A percentile compares a stretch with the other conserved stretches of the same genome.
Evolutionary conservation across 2,329 filamentous ascomycete species (phyloP).

Genomic region (Fusarium praegraminearum): DNA sequence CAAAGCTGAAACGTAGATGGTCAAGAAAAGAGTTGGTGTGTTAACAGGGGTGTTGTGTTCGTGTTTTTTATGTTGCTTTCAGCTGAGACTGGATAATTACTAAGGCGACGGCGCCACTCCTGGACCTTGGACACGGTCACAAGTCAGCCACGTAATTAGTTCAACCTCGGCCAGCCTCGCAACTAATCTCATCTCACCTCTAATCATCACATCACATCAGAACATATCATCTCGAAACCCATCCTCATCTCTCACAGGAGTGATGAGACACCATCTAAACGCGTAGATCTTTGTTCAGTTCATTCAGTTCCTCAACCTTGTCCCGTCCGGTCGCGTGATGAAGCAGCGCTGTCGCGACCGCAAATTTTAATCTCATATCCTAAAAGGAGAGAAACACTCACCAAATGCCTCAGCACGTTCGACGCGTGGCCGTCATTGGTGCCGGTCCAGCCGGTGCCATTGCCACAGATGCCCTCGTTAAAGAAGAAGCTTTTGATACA

Average conservation of each 20-base stretch:
- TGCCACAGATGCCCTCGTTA: constrained; percentile 31
- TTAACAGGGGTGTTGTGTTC: neutral
- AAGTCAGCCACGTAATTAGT: neutral
- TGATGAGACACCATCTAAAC: neutral
- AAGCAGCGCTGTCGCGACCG: neutral
- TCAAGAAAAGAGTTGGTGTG: neutral
- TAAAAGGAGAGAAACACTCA: neutral
- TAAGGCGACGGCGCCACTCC: constrained; percentile 2
- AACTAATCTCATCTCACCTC: neutral
- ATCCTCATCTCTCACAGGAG: neutral
- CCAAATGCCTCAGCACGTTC: constrained; percentile 5
- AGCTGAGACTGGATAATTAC: neutral
- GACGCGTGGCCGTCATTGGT: constrained; percentile 27
- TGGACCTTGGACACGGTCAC: constrained; percentile 1
- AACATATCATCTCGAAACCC: neutral
- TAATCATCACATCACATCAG: neutral
- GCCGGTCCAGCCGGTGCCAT: constrained; percentile 36
- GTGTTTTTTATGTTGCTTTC: neutral
- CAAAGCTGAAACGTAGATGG: neutral
- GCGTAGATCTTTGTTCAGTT: neutral
- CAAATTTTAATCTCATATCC: neutral
- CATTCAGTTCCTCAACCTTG: neutral
- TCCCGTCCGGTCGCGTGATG: neutral
- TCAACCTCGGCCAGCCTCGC: constrained; percentile 2
- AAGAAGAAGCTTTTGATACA: constrained; percentile 27